phyloP scores from a whole-genome alignment of 1,139 yeast genomes.

The Candida sp. region DNA sequence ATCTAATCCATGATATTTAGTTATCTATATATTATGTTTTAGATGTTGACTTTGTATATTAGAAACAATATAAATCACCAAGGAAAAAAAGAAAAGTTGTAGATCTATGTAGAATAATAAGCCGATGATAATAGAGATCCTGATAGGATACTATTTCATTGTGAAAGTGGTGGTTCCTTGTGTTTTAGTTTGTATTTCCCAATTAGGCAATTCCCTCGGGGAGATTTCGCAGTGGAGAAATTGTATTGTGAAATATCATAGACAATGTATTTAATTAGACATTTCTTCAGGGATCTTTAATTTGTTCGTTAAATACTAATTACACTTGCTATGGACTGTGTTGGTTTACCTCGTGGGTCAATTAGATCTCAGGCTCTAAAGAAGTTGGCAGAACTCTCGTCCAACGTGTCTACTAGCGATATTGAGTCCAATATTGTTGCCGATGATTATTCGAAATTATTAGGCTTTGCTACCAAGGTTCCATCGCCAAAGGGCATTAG shows the following conservation, averaged over 20 bases:
- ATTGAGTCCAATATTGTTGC: not conserved
- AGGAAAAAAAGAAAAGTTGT: too few relatives aligned
- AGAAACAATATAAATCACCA: conserved; percentile 1
- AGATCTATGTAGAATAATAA: too few relatives aligned
- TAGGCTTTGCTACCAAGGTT: conserved; percentile 17
- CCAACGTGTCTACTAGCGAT: conserved; percentile 11
- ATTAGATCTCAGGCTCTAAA: conserved; percentile 62
- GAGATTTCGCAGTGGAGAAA: not conserved
- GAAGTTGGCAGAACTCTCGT: conserved; percentile 31
- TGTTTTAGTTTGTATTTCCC: not conserved
- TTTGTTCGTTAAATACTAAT: not conserved
- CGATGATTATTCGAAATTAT: conserved; percentile 23
- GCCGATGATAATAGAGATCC: too few relatives aligned
- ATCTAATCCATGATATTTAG: not conserved
- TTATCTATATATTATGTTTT: not conserved
- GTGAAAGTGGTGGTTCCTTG: not conserved
- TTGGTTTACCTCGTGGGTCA: conserved; percentile 36
- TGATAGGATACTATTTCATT: not conserved
- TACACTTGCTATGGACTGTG: conserved; percentile 29
- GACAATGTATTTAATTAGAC: not conserved
- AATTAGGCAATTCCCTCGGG: not conserved
- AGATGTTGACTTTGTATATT: conserved; percentile 2
- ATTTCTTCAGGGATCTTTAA: not conserved
- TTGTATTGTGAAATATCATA: too few relatives aligned
- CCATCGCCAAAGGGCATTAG: conserved; percentile 9